Percentiles rank a stretch among this genome's conserved stretches.
Evolutionary conservation across 768 basidiomycete species (phyloP).

Genomic region (Phlegmacium glaucopus): DNA sequence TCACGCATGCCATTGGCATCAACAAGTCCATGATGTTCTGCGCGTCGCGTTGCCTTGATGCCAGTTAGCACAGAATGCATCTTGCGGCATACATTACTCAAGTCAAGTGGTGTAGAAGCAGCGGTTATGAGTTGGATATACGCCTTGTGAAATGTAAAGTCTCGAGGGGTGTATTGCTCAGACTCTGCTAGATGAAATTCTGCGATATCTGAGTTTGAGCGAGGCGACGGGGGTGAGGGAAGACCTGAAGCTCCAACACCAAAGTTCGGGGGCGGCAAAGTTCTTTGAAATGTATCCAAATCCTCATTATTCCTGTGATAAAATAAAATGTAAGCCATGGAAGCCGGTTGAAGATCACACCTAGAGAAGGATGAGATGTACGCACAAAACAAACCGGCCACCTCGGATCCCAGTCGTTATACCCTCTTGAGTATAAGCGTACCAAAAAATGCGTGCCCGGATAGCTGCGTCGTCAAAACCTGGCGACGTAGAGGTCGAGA

Average conservation of each 20-base stretch:
- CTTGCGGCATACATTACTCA: conserved; percentile 73
- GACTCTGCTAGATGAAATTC: conserved; percentile 18
- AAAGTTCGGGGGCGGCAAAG: conserved; percentile 43
- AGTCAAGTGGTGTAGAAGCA: conserved; percentile 67
- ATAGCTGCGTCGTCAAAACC: conserved; percentile 55
- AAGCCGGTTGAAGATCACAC: too few relatives aligned
- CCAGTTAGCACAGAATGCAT: conserved; percentile 82
- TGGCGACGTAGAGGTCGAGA: conserved; percentile 33
- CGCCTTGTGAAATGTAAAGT: conserved; percentile 30
- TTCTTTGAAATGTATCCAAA: conserved; percentile 65
- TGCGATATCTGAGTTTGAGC: conserved; percentile 19
- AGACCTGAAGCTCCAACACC: conserved; percentile 22
- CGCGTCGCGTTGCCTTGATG: conserved; percentile 59
- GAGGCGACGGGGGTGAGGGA: conserved; percentile 34
- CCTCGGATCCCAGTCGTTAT: conserved; percentile 79
- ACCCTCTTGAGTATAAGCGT: conserved; percentile 82
- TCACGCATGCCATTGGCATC: conserved; percentile 65
- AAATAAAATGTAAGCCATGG: neutral
- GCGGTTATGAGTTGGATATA: conserved; percentile 56
- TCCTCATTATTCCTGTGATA: conserved; percentile 67
- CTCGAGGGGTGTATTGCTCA: conserved; percentile 16
- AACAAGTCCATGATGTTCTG: conserved; percentile 49
- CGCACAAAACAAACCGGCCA: conserved; percentile 80
- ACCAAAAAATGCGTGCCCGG: conserved; percentile 86
- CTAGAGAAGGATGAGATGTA: neutral